These are phyloP conservation scores for Panus rudis DNA, from an alignment of 768 basidiomycete species.

Conservation along the genomic window DNA sequence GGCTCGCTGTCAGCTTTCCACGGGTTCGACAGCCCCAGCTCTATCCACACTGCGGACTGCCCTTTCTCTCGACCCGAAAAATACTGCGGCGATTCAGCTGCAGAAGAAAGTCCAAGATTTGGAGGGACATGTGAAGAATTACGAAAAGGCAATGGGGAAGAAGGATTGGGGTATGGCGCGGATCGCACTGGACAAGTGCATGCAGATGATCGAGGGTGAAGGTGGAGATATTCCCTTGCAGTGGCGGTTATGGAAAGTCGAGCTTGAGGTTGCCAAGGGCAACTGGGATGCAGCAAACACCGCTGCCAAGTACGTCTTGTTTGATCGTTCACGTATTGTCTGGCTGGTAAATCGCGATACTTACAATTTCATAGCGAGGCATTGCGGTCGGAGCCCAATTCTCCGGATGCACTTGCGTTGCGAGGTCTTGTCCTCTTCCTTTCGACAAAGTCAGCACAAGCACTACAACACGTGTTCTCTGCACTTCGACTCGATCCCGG, in stretches of 20 bases:
- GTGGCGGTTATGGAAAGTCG: conserved; percentile 77
- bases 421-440: conserved; percentile 78
- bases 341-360: background rate
- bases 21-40: conserved; percentile 64
- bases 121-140: conserved; percentile 59
- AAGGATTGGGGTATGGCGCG: conserved; percentile 76
- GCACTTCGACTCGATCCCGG: conserved; percentile 78
- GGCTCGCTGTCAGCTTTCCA: conserved; percentile 76
- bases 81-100: conserved; percentile 53
- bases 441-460: conserved; percentile 59
- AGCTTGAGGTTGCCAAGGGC: conserved; percentile 66
- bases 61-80: conserved; percentile 55
- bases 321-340: background rate
- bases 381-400: conserved; percentile 60
- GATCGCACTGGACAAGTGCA: conserved; percentile 73
- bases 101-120: conserved; percentile 54
- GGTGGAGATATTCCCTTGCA: conserved; percentile 68
- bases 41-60: conserved; percentile 58
- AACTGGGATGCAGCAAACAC: conserved; percentile 68
- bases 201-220: conserved; percentile 67
- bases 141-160: conserved; percentile 45
- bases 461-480: conserved; percentile 61
- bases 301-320: conserved; percentile 65
- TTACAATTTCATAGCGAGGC: conserved; percentile 52
- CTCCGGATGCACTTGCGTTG: conserved; percentile 72